These are phyloP conservation scores for Aspergillus quadricinctus DNA, from an alignment of 2,329 filamentous ascomycete genomes.

Conservation along the genomic window DNA sequence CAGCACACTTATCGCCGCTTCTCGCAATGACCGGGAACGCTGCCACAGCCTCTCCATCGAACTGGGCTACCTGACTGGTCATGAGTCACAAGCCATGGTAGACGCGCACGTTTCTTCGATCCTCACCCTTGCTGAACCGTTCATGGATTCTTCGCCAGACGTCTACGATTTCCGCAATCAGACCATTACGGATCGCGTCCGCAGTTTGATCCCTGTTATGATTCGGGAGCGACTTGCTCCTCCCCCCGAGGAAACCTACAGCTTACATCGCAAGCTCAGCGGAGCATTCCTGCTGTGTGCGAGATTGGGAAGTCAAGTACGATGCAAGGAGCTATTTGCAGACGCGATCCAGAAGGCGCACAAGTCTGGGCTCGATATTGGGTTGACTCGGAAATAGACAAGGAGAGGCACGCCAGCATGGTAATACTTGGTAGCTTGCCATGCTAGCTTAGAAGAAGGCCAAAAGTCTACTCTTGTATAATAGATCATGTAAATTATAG, in stretches of 20 bases:
- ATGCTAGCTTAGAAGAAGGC: background rate
- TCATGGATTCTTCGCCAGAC: conserved; percentile 68
- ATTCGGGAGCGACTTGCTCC: conserved; percentile 80
- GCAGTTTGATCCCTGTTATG: conserved; percentile 87
- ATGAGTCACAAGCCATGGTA: conserved; percentile 80
- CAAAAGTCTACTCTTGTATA: conserved; percentile 2
- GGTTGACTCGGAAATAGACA: background rate
- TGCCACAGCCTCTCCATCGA: conserved; percentile 67
- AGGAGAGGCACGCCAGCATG: background rate
- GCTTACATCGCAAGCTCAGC: conserved; percentile 87
- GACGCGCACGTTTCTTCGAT: conserved; percentile 87
- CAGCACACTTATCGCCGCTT: conserved; percentile 72
- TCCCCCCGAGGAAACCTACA: conserved; percentile 96
- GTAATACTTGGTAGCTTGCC: background rate
- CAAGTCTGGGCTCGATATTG: conserved; percentile 12
- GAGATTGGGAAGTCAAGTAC: conserved; percentile 73
- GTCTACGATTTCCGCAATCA: conserved; percentile 91
- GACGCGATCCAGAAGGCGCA: conserved; percentile 29
- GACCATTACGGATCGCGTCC: conserved; percentile 92
- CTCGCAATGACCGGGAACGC: conserved; percentile 59
- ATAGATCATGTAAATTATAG: background rate
- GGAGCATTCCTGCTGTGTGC: conserved; percentile 93
- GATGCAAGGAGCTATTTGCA: conserved; percentile 72
- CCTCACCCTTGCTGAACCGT: conserved; percentile 87
- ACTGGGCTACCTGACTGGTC: conserved; percentile 87